Evolutionary conservation across 2,329 filamentous ascomycete genomes (phyloP).

Genomic region (Aspergillus fijiensis): DNA sequence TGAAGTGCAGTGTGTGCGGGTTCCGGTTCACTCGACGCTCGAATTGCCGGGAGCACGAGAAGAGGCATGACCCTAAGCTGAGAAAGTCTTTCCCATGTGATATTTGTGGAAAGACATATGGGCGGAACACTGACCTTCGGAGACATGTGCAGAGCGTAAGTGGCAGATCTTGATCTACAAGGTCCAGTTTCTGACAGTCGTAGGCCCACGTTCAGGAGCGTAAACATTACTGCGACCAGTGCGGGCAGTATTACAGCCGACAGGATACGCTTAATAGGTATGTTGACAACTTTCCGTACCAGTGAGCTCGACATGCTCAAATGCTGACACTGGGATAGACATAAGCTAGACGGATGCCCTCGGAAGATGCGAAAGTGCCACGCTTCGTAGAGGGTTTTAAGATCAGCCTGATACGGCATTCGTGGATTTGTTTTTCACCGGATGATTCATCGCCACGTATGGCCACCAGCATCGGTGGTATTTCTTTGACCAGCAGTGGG

Average conservation of each 20-base stretch:
- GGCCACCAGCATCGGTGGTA: no score
- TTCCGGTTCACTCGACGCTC: constrained; percentile 80
- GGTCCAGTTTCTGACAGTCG: constrained; percentile 48
- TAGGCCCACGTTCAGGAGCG: constrained; percentile 72
- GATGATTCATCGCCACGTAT: no score
- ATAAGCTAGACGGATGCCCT: constrained; percentile 20
- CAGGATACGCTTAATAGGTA: constrained; percentile 82
- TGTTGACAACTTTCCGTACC: constrained; percentile 22
- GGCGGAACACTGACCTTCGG: constrained; percentile 74
- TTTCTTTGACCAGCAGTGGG: no score
- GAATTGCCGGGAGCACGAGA: constrained; percentile 83
- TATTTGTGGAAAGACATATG: constrained; percentile 73
- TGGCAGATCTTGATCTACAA: constrained; percentile 4
- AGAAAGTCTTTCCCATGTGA: constrained; percentile 70
- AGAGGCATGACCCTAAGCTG: constrained; percentile 74
- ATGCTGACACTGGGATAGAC: constrained; percentile 14
- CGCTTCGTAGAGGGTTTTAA: background rate
- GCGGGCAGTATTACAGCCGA: constrained; percentile 69
- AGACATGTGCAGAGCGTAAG: constrained; percentile 56
- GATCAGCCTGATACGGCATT: no score
- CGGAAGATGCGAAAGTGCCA: constrained; percentile 8
- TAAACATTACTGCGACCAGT: constrained; percentile 69
- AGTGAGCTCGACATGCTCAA: background rate
- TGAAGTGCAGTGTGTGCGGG: constrained; percentile 72
- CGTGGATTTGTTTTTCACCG: no score